A percentile compares a stretch with the other conserved stretches of the same genome.
These are phyloP conservation scores for Fusarium robinianum DNA, from an alignment of 2,329 filamentous ascomycete species.

Conservation along the genomic window DNA sequence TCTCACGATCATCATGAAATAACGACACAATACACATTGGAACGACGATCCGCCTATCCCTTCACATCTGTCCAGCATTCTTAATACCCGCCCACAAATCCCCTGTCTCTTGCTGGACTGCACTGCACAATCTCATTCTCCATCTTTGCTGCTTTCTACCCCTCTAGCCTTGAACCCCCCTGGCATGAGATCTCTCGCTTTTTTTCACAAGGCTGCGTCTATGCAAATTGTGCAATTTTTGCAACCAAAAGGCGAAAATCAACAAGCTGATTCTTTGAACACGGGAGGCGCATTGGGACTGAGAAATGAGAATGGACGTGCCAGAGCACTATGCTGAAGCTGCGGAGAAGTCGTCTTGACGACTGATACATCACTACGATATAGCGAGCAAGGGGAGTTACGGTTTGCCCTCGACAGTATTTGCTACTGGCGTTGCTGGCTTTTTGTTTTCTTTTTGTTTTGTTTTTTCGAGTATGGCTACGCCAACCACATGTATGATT, in stretches of 20 bases:
- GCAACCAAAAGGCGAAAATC: too few species aligned
- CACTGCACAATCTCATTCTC: conserved; percentile 18
- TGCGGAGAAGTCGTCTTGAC: conserved; percentile 12
- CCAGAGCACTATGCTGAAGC: conserved; percentile 10
- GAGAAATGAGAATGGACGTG: conserved; percentile 12
- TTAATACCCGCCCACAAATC: conserved; percentile 16
- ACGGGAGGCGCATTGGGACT: conserved; percentile 20
- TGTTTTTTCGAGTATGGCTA: conserved; percentile 22
- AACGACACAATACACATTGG: conserved; percentile 18
- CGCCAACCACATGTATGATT: conserved; percentile 24
- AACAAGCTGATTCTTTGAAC: too few species aligned
- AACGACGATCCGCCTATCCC: conserved; percentile 16
- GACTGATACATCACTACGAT: conserved; percentile 22
- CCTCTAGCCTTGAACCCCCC: conserved; percentile 14
- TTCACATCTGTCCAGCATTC: conserved; percentile 13
- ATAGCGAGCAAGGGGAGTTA: conserved; percentile 31
- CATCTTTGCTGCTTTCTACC: conserved; percentile 15
- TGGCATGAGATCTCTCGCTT: conserved; percentile 25
- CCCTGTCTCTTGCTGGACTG: conserved; percentile 9
- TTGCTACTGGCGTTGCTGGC: conserved; percentile 18
- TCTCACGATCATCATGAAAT: conserved; percentile 28
- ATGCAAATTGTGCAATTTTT: conserved; percentile 23
- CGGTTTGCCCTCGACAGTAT: too few species aligned
- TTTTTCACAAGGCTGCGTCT: conserved; percentile 18
- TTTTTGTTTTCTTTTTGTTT: conserved; percentile 20